A percentile compares a stretch with the other conserved stretches of the same genome.
Conservation (phyloP, 345 rosid genomes). For the Gossypium arboreum region DNA sequence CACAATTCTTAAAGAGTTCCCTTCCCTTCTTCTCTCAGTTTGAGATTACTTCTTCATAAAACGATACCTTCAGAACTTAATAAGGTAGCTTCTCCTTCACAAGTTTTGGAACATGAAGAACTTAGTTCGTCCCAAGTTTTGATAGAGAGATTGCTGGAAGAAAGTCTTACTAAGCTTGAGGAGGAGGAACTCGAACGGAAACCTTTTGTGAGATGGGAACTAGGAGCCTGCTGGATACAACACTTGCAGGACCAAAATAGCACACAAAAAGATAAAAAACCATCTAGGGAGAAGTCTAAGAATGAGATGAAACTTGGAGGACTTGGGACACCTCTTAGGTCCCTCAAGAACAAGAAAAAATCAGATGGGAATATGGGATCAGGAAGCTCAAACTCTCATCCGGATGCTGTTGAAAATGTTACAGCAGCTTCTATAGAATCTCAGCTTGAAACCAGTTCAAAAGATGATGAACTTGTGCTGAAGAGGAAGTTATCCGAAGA, state of each 20-base stretch:
- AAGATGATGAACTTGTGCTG: conserved; percentile 55
- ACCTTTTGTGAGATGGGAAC: conserved; percentile 89
- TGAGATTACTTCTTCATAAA: conserved; percentile 80
- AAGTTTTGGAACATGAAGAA: conserved; percentile 51
- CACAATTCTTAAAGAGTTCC: conserved; percentile 15
- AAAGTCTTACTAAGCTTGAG: conserved; percentile 81
- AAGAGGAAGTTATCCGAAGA: conserved; percentile 61
- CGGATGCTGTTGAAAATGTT: conserved; percentile 37
- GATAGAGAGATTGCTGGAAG: conserved; percentile 70
- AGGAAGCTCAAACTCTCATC: conserved; percentile 36
- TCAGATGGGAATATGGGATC: conserved; percentile 44
- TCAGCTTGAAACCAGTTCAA: conserved; percentile 43
- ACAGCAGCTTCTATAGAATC: conserved; percentile 40
- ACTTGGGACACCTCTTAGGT: conserved; percentile 87
- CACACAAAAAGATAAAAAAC: conserved; percentile 79
- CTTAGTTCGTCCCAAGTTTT: conserved; percentile 51
- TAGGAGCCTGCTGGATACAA: conserved; percentile 99
- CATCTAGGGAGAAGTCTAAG: conserved; percentile 57
- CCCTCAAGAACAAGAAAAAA: conserved; percentile 77
- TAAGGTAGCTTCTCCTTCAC: conserved; percentile 40
- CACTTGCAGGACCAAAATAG: conserved; percentile 92
- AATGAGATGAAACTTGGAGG: conserved; percentile 94
- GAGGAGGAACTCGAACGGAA: conserved; percentile 47
- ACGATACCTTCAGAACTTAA: conserved; percentile 43
- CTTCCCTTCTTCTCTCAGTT: conserved; percentile 42